phyloP scores from a whole-genome alignment of 306 rosid species.

The Cicer pinnatifidum region DNA sequence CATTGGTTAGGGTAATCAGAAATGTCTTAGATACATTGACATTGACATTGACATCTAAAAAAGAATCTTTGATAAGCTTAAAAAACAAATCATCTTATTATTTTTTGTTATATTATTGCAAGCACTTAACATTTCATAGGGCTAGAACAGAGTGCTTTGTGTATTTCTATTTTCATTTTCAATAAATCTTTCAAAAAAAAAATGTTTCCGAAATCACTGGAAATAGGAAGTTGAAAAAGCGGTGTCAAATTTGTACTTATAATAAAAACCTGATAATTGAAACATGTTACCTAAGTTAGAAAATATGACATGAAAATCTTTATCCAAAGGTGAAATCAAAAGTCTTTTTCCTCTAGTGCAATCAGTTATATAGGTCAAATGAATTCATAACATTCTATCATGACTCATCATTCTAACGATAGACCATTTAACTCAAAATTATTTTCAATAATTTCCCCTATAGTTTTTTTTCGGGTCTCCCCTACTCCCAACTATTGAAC shows the following conservation, averaged over 20 bases:
- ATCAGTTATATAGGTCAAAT: background rate
- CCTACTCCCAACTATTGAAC: background rate
- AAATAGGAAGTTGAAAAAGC: background rate
- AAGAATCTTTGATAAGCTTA: background rate
- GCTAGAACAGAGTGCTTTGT: background rate
- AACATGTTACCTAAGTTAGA: background rate
- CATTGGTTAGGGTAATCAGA: background rate
- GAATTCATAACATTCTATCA: background rate
- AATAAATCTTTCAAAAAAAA: background rate
- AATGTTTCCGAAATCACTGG: background rate
- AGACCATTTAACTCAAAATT: background rate
- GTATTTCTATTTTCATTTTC: conserved; percentile 7
- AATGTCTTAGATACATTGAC: background rate
- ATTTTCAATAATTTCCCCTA: background rate
- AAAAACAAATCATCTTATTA: no score
- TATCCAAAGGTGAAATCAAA: background rate
- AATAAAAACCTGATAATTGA: background rate
- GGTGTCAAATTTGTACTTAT: background rate
- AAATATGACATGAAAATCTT: background rate
- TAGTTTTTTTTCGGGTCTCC: background rate
- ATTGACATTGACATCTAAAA: background rate
- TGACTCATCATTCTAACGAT: background rate
- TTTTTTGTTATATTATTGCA: no score
- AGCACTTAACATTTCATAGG: background rate
- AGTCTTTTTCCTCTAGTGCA: no score